These are phyloP conservation scores for Gentiana macrophylla DNA, from an alignment of 257 asterid genomes.

Conservation along the genomic window DNA sequence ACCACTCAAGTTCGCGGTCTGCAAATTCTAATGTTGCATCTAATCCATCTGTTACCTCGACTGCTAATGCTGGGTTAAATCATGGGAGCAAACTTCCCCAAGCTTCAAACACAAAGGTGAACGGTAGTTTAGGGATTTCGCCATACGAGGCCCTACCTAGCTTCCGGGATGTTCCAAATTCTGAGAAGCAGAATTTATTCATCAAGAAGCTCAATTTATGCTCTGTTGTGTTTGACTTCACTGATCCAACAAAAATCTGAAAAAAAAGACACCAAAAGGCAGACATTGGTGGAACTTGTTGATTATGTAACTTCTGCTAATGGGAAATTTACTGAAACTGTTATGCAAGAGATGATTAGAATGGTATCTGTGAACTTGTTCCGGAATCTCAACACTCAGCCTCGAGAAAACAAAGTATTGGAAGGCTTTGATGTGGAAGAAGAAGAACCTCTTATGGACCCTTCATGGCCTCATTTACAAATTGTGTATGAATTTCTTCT, in stretches of 20 bases:
- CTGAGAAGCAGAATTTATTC: slow-evolving; percentile 71
- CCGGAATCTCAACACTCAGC: slow-evolving; percentile 47
- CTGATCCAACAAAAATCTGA: slow-evolving; percentile 72
- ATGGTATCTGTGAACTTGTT: slow-evolving; percentile 71
- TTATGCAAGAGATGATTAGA: slow-evolving; percentile 53
- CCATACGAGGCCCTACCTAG: slow-evolving; percentile 67
- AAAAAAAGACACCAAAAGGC: slow-evolving; percentile 77
- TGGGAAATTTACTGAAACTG: slow-evolving; percentile 59
- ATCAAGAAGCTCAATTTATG: slow-evolving; percentile 61
- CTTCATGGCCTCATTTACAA: slow-evolving; percentile 90
- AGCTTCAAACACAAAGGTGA: slow-evolving; percentile 23
- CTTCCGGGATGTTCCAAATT: slow-evolving; percentile 66
- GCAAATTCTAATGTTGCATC: slow-evolving; percentile 27
- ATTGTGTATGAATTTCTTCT: slow-evolving; percentile 77
- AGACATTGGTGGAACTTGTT: slow-evolving; percentile 77
- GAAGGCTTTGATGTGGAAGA: slow-evolving; percentile 80
- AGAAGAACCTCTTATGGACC: slow-evolving; percentile 86
- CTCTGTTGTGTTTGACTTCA: slow-evolving; percentile 62
- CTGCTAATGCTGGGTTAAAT: slow-evolving; percentile 24
- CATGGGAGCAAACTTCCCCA: slow-evolving; percentile 23
- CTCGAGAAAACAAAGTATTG: slow-evolving; percentile 55
- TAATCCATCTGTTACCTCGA: slow-evolving; percentile 21
- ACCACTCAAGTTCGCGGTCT: slow-evolving; percentile 20
- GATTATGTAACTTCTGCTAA: slow-evolving; percentile 62
- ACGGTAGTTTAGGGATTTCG: slow-evolving; percentile 40